These are phyloP conservation scores for Apiospora pterosperma DNA, from an alignment of 2,329 filamentous ascomycete species.

Conservation along the genomic window DNA sequence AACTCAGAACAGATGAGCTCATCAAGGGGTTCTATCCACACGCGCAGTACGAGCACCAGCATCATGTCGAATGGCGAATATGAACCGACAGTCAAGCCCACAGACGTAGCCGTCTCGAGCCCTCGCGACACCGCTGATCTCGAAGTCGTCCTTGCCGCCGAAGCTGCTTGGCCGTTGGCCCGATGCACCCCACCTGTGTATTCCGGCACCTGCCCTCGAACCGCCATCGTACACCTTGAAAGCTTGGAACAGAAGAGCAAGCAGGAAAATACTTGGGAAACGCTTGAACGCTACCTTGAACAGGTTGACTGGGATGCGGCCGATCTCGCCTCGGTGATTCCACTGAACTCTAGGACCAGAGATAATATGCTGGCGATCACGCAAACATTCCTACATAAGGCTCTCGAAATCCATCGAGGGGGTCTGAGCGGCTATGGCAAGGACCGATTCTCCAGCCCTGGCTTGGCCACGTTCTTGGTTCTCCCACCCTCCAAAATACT, in stretches of 20 bases:
- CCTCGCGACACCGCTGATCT: conserved; percentile 38
- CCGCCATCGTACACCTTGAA: conserved; percentile 49
- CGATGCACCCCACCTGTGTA: conserved; percentile 45
- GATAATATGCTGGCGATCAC: conserved; percentile 71
- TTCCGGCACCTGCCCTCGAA: conserved; percentile 43
- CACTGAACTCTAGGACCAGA: conserved; percentile 48
- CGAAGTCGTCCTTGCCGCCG: conserved; percentile 43
- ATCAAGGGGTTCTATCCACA: conserved; percentile 41
- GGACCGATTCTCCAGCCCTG: conserved; percentile 40
- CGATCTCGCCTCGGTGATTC: conserved; percentile 39
- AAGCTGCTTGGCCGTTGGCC: conserved; percentile 49
- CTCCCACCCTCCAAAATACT: conserved; percentile 64
- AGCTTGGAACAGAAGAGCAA: conserved; percentile 48
- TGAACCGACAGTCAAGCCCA: conserved; percentile 29
- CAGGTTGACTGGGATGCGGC: conserved; percentile 32
- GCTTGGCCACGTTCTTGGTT: conserved; percentile 60
- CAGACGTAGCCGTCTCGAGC: conserved; percentile 16
- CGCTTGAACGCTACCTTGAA: conserved; percentile 39
- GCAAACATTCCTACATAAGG: conserved; percentile 67
- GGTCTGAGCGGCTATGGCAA: conserved; percentile 33
- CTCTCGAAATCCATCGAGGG: conserved; percentile 63
- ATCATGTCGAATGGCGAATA: conserved; percentile 39
- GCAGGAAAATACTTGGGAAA: conserved; percentile 43
- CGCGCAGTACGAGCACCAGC: conserved; percentile 46
- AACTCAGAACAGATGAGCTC: conserved; percentile 41